Conservation (phyloP, 108 stramenopile species). For the Stephanodiscus minutulus region DNA sequence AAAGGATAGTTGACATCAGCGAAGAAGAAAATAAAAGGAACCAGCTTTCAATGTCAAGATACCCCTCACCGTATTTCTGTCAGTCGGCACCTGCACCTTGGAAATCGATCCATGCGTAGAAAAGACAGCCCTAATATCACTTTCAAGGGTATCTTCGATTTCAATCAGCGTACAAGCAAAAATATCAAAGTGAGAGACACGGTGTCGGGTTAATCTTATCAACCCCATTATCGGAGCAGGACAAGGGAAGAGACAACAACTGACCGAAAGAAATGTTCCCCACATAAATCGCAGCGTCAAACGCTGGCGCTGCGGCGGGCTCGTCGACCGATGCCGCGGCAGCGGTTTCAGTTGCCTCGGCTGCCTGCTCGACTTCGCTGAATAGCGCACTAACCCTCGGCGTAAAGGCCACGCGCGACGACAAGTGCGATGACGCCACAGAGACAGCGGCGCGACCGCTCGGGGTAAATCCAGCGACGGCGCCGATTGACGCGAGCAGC, state of each 20-base stretch:
- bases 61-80: constrained; percentile 60
- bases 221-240: background rate
- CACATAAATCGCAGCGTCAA: constrained; percentile 40
- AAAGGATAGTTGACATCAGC: background rate
- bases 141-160: constrained; percentile 61
- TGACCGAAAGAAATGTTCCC: constrained; percentile 54
- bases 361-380: constrained; percentile 33
- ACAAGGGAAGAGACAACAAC: background rate
- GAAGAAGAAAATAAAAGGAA: background rate
- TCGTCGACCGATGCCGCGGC: constrained; percentile 12
- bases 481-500: constrained; percentile 17
- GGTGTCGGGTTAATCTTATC: background rate
- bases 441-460: constrained; percentile 1
- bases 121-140: constrained; percentile 70
- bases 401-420: background rate
- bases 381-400: constrained; percentile 26
- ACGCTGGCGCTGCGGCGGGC: constrained; percentile 15
- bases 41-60: background rate
- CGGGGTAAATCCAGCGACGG: constrained; percentile 27
- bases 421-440: background rate
- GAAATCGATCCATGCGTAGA: constrained; percentile 78
- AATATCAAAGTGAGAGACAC: background rate
- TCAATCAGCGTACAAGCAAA: background rate
- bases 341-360: constrained; percentile 12
- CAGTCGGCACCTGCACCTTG: constrained; percentile 82